phyloP scores from a whole-genome alignment of 2,329 filamentous ascomycete species.

The Colletotrichum lentis region DNA sequence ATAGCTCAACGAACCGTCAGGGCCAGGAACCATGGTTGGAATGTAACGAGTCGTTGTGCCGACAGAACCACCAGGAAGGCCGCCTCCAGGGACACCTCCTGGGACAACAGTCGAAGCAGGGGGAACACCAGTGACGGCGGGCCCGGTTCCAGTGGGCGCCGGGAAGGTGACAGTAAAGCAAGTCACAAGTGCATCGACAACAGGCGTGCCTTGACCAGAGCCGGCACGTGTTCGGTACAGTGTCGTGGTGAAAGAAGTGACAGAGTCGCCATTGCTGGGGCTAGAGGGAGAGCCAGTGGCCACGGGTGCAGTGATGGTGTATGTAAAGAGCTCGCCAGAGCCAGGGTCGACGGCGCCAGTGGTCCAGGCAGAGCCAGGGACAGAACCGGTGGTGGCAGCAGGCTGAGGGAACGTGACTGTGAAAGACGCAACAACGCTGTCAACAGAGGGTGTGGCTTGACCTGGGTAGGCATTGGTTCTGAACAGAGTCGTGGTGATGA shows the following conservation, averaged over 20 bases:
- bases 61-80: constrained; percentile 10
- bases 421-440: constrained; percentile 31
- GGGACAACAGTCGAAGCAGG: background rate
- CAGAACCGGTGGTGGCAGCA: background rate
- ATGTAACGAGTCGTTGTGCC: constrained; percentile 21
- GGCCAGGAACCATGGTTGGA: constrained; percentile 40
- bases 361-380: constrained; percentile 9
- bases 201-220: constrained; percentile 22
- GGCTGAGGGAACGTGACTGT: constrained; percentile 28
- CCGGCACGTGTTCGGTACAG: constrained; percentile 30
- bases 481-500: constrained; percentile 32
- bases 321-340: constrained; percentile 15
- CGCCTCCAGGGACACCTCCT: background rate
- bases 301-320: constrained; percentile 9
- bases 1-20: constrained; percentile 46
- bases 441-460: constrained; percentile 10
- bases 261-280: background rate
- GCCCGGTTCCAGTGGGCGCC: constrained; percentile 18
- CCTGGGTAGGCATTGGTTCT: constrained; percentile 6
- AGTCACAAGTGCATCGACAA: constrained; percentile 36
- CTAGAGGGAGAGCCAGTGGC: background rate
- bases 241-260: constrained; percentile 35
- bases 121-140: constrained; percentile 5
- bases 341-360: background rate
- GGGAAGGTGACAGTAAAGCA: constrained; percentile 43